Conservation (phyloP, 176 grass and related monocot species). For the Carex myosuroides region DNA sequence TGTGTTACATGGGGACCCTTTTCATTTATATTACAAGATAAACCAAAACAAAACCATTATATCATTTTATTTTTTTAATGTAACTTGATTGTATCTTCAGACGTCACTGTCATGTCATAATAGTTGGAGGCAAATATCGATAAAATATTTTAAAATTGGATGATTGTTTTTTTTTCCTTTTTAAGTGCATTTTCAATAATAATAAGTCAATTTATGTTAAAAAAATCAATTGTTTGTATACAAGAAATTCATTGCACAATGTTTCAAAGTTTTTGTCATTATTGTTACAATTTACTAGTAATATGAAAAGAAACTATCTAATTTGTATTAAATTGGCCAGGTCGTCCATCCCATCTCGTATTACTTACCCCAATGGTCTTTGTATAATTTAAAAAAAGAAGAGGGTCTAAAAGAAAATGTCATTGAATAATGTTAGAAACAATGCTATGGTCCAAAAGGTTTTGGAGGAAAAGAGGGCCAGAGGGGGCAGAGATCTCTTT, state of each 20-base stretch:
- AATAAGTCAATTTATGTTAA: too few species aligned
- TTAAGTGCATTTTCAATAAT: not conserved
- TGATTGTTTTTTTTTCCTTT: not conserved
- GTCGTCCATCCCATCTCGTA: not conserved
- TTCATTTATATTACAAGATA: not conserved
- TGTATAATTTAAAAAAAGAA: not conserved
- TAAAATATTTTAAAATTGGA: not conserved
- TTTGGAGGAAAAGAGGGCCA: not conserved
- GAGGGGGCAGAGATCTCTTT: not conserved
- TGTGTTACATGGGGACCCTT: not conserved
- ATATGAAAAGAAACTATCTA: not conserved
- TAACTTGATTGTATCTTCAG: not conserved
- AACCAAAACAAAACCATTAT: not conserved
- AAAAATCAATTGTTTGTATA: not conserved
- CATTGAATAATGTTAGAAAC: constrained; percentile 5
- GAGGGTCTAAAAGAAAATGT: not conserved
- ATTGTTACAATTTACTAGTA: not conserved
- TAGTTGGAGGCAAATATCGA: not conserved
- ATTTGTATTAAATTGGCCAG: too few species aligned
- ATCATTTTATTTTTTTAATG: not conserved
- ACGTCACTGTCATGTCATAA: not conserved
- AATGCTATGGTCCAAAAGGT: constrained; percentile 8
- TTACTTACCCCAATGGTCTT: not conserved
- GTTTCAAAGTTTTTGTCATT: not conserved
- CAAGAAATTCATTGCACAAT: not conserved